Conservation (phyloP, 495 filamentous ascomycete species). For the Clohesyomyces aquaticus region DNA sequence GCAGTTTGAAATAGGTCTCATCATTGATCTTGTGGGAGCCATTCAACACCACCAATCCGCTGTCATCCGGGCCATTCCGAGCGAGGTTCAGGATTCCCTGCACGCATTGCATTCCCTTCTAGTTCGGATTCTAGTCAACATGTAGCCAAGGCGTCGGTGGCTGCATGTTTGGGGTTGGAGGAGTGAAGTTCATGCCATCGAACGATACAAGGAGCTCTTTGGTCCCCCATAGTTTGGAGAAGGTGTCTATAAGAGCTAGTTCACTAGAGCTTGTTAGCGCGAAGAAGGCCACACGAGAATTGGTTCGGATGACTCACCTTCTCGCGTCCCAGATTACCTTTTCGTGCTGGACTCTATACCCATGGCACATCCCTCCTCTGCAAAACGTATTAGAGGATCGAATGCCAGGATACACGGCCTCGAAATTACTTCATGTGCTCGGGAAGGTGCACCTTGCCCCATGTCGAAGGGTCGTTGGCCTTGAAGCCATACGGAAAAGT, state of each 20-base stretch:
- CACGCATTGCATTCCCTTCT: slow-evolving; percentile 45
- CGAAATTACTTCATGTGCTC: slow-evolving; percentile 2
- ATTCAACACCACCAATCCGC: slow-evolving; percentile 45
- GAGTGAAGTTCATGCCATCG: slow-evolving; percentile 46
- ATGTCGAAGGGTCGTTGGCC: slow-evolving; percentile 2
- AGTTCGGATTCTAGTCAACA: slow-evolving; percentile 27
- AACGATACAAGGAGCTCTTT: slow-evolving; percentile 46
- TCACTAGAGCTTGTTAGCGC: slow-evolving; percentile 30
- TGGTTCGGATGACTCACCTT: slow-evolving; percentile 10
- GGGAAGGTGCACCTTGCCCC: slow-evolving; percentile 5
- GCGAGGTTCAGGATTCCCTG: slow-evolving; percentile 33
- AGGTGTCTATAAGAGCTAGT: slow-evolving; percentile 47
- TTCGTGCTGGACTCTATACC: slow-evolving; percentile 48
- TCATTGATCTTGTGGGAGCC: slow-evolving; percentile 43
- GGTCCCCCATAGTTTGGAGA: slow-evolving; percentile 47
- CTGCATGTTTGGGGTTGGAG: slow-evolving; percentile 15
- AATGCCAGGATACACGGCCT: background rate
- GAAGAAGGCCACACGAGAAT: background rate
- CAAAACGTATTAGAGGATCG: background rate
- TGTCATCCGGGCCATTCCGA: slow-evolving; percentile 47
- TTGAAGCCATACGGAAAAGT: slow-evolving; percentile 2
- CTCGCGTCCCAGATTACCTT: slow-evolving; percentile 54
- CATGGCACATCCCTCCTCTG: background rate
- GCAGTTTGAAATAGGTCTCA: slow-evolving; percentile 49
- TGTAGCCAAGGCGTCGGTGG: slow-evolving; percentile 38